Evolutionary conservation across 495 filamentous ascomycete genomes (phyloP), one percentile per base, ranked within the genome.

Genomic region (Penicillium coprophilum): DNA sequence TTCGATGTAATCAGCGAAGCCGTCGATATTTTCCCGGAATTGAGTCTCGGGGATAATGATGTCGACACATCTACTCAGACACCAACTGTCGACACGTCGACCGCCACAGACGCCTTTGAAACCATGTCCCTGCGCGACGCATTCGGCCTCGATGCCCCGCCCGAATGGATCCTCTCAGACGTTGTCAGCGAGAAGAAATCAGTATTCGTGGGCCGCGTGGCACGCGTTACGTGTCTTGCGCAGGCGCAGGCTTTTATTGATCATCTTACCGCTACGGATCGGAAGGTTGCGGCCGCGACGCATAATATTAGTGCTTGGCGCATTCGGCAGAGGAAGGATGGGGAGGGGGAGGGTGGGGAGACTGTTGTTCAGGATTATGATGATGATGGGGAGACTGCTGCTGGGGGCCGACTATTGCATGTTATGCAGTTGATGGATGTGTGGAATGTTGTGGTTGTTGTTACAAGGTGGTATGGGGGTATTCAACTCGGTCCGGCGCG

Each of bases 351-450:
- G 0, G 79, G 34, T 38, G 34, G 24, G 24, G 24, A 79, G 58
- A 82, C 86, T 19, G 79, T 78, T 34, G 88, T 85, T 55, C 90
- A 97, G 68, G 94, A 98, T 72, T 96, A 87, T 66, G 87, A 98
- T 62, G 94, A 97, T 67, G 94, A 98, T 66, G 94, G 94, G 11
- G 94, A 98, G 77, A 89, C 87, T n/a, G 94, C 94, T 21, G 94
- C 94, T 5, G 94, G 94, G 1, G 85, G 87, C 0, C 81, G 94
- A 24, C 64, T 97, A 63, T 75, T 96, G 39, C 89, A 95, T 75
- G 73, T 98, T 45, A 85, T 98, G 85, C 90, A 96, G 77, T 67
- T 93, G 61, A 97, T 97, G 92, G 89, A 91, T 70, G 82, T 95
- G 9, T 96, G 90, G 90, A 83, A 94, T 70, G 84, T 87, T 8